Evolutionary conservation across 169 alveolate species (phyloP), one percentile per base, ranked within the genome.

Genomic region (Plasmodium vivax): DNA sequence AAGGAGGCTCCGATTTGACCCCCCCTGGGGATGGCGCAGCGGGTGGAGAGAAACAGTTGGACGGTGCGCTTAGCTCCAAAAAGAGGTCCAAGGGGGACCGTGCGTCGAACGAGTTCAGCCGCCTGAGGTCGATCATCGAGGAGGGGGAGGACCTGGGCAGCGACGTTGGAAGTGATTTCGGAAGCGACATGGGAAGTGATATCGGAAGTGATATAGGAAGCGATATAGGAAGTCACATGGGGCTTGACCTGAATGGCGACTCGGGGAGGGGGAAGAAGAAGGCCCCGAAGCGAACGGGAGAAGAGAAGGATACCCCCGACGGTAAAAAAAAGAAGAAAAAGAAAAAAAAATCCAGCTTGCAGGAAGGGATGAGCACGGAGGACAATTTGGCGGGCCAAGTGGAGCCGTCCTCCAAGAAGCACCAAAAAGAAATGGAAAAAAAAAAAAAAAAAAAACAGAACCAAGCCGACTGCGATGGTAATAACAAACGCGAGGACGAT

Each of bases 391-490:
- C 47, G 30, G 56, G 30, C 27, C 3, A 41, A 19, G 16, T 12
- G 51, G 2, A 36, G 38, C 0, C 75, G 30, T 27, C 43, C 10
- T 6, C 74, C 47, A 38, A 84, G 73, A 36, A 68, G 23, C 12
- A 71, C 32, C 23, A 84, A 84, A 38, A 84, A 84, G 56, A 41
- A 68, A 19, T 62, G 34, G 75, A 16, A 68, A 68, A 84, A 84
- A 72, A 72, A 71, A 34, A 47, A 3, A 38, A 68, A 68, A 38
- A 41, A 84, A 71, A 84, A 84, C 19, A 84, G 77, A 72, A 41
- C 19, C 16, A 83, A 83, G 73, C 30, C 16, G 14, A 82, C 41
- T 34, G 56, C 34, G 10, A 30, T 0, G 41, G 38, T 36, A 23
- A 23, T 23, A 23, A 23, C 27, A 23, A 23, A 23, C 27, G 27